Base-by-base conservation (phyloP, 257 asterid species). In the Catharanthus roseus region DNA sequence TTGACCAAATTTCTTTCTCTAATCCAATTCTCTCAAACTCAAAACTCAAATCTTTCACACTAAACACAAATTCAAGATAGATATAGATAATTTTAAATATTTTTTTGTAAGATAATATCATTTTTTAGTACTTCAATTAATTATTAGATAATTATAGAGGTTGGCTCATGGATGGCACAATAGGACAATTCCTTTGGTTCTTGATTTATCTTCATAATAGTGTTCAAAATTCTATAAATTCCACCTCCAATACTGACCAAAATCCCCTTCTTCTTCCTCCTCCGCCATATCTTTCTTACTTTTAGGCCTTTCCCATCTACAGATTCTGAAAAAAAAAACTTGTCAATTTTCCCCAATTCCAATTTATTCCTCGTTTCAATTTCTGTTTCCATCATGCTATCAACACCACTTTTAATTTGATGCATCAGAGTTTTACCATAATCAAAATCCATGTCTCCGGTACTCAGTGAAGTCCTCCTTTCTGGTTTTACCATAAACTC, bases 381-480 rank as follows among this genome's bases (percentile, higher is more conserved):
- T 47, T 47, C 21, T 16, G 21, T 47, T 47, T 3, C 42, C 8
- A 38, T 8, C 8, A 8, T 38, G 3, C 8, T 38, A 38, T 3
- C 42, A 38, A 38, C 47, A 21, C 45, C n/a, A 45, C 33, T 28
- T 62, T 41, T 38, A n/a, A 3, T 38, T 77, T 71, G 60, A 77
- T 77, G 80, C 77, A 29, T 34, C 13, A 23, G 33, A 61, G 34
- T 24, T 24, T 73, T 67, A 42, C 62, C 76, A 72, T 44, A 0
- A 61, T 72, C 76, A 72, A 36, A 0, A 61, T 72, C 41, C 68
- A 82, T 79, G 82, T 75, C 79, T 75, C 81, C 74, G 1, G 68
- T 75, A 45, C 79, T 80, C 24, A 72, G 79, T 61, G 84, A 82
- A 80, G 68, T 77, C 63, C 74, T 82, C 45, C 84, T 77, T 29